Base-by-base conservation (phyloP, 148 eudicot species). In the Persicaria tinctoria region DNA sequence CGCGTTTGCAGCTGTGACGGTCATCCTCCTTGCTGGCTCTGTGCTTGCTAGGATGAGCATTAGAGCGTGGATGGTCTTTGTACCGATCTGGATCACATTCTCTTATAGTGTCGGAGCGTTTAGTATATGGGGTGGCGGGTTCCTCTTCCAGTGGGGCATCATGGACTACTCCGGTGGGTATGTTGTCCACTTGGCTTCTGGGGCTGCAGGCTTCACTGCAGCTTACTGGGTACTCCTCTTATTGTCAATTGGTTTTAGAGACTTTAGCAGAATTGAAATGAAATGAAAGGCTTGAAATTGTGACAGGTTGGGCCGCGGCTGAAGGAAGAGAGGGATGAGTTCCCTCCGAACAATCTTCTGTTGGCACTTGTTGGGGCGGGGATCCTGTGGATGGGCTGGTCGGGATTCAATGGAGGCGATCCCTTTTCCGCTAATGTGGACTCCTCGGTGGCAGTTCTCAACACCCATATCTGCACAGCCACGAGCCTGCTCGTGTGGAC, bases 401-500 rank as follows among this genome's bases (percentile, higher is more conserved):
- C 76, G 0, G 79, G 79, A 5, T 77, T 77, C 79, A 77, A 77
- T 18, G 76, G 79, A 71, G 79, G 79, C 16, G 76, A 77, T 50
- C 79, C 79, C 62, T 77, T 77, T 0, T 59, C 76, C 0, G 81
- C 81, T 17, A 79, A 79, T 41, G 74, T 79, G 17, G 81, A 79
- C 70, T 69, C 81, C 44, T 79, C 81, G 8, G 47, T 79, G 10
- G 81, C 81, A 6, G 77, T 79, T 54, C 81, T 79, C 8, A 79
- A 79, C n/a, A 79, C 81, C 49, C 77, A 79, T 38, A 47, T 79
- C 5, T 75, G 78, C 59, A 77, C 81, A 10, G 77, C 81, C 59
- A 79, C 81, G 46, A 79, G 81, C 53, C 81, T 79, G 32, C 78
- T 79, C 57, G 81, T 75, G 10, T 75, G 81, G 81, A 75, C 78